phyloP scores from a whole-genome alignment of 441 rosid genomes.

The Brassica balearica region DNA sequence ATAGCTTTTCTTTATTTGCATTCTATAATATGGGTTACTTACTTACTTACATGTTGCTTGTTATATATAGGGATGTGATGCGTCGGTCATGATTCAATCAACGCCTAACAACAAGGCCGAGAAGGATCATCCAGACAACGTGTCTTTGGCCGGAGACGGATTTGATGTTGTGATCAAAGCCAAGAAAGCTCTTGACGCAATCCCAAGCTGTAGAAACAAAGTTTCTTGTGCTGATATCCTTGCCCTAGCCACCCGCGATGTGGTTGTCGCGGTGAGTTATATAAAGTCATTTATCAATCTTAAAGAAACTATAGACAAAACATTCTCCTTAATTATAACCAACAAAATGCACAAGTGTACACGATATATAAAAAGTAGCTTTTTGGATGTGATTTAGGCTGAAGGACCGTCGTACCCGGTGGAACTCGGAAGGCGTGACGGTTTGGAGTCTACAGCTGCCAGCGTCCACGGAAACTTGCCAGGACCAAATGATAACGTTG shows the following conservation, averaged over 20 bases:
- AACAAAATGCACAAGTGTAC: background rate
- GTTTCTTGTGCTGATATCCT: constrained; percentile 50
- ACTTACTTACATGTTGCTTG: too few species aligned
- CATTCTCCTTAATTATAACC: too few species aligned
- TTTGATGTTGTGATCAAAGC: constrained; percentile 46
- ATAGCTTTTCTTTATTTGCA: background rate
- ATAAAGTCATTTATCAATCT: background rate
- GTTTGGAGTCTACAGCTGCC: constrained; percentile 63
- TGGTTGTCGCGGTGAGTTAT: constrained; percentile 54
- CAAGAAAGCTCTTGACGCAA: constrained; percentile 41
- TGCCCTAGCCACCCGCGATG: constrained; percentile 83
- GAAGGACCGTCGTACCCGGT: constrained; percentile 74
- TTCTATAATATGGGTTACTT: background rate
- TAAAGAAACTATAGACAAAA: background rate
- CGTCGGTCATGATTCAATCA: constrained; percentile 43
- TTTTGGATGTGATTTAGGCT: constrained; percentile 48
- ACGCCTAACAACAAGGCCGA: constrained; percentile 48
- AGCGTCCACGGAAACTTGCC: constrained; percentile 73
- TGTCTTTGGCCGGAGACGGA: constrained; percentile 43
- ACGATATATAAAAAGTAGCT: background rate
- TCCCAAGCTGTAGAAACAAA: constrained; percentile 36
- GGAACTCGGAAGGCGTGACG: constrained; percentile 85
- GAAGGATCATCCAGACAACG: constrained; percentile 46
- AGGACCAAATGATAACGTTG: constrained; percentile 59
- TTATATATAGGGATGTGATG: constrained; percentile 42